phyloP scores from a whole-genome alignment of 163 green algal species.

The Trebouxia gelatinosa region DNA sequence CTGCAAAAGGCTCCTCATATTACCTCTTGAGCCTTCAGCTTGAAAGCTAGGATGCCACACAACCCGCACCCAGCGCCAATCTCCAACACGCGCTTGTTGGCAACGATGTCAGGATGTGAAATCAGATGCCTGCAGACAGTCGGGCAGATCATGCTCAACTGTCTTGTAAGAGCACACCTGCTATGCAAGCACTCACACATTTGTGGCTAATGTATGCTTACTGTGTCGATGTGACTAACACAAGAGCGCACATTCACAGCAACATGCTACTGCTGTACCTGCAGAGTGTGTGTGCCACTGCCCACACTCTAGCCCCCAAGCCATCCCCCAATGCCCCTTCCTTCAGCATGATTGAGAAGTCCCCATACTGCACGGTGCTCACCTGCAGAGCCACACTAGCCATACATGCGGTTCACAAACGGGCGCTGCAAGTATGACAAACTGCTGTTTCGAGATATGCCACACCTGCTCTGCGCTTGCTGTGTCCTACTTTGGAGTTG shows the following conservation, averaged over 20 bases:
- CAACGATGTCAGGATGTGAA: constrained; percentile 53
- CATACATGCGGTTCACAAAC: neutral
- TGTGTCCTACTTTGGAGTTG: neutral
- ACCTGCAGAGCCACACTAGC: constrained; percentile 38
- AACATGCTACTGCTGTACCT: too few species aligned
- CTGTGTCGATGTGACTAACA: too few species aligned
- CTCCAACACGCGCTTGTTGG: constrained; percentile 68
- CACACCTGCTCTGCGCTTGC: neutral
- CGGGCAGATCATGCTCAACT: neutral
- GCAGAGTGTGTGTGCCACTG: constrained; percentile 64
- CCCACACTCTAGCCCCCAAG: constrained; percentile 81
- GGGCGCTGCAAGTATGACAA: neutral
- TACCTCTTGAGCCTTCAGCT: constrained; percentile 57
- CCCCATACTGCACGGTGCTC: constrained; percentile 54
- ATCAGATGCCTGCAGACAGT: constrained; percentile 52
- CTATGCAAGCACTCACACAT: too few species aligned
- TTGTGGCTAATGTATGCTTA: too few species aligned
- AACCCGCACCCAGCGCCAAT: constrained; percentile 76
- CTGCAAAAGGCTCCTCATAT: too few species aligned
- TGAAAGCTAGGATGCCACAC: constrained; percentile 72
- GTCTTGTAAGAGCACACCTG: too few species aligned
- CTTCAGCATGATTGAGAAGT: constrained; percentile 49
- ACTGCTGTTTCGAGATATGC: neutral
- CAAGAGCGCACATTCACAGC: too few species aligned
- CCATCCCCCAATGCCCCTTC: constrained; percentile 80